phyloP scores from a whole-genome alignment of 2,329 filamentous ascomycete species.

The Pezicula rhizophila region DNA sequence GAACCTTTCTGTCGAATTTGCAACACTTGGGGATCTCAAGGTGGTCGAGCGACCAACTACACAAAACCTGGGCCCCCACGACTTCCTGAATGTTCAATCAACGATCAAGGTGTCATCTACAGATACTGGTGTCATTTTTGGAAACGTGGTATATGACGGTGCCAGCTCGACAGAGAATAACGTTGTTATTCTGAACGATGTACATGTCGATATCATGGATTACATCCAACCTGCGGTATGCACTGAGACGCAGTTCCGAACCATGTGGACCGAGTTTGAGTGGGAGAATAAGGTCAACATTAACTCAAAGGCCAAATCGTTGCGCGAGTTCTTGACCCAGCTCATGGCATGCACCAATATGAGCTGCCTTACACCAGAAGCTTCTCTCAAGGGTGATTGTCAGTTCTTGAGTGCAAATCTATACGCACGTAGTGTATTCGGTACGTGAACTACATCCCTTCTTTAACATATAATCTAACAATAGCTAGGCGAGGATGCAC shows the following conservation, averaged over 20 bases:
- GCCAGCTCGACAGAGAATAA: conserved; percentile 88
- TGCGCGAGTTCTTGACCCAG: conserved; percentile 87
- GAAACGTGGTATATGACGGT: conserved; percentile 96
- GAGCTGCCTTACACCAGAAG: conserved; percentile 94
- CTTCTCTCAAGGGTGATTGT: conserved; percentile 93
- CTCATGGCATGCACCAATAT: conserved; percentile 98
- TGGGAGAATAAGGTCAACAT: conserved; percentile 99
- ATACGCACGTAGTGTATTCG: conserved; percentile 94
- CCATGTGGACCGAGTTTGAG: conserved; percentile 99
- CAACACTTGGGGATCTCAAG: conserved; percentile 95
- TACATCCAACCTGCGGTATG: conserved; percentile 97
- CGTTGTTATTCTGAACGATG: conserved; percentile 95
- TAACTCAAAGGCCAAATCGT: conserved; percentile 88
- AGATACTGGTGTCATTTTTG: conserved; percentile 97
- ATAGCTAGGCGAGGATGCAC: conserved; percentile 81
- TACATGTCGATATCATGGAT: conserved; percentile 99
- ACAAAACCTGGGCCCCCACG: conserved; percentile 89
- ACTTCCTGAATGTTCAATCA: conserved; percentile 97
- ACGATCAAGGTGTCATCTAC: conserved; percentile 98
- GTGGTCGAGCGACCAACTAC: conserved; percentile 95
- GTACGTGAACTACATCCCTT: conserved; percentile 52
- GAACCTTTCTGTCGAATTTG: conserved; percentile 95
- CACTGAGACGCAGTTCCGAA: conserved; percentile 96
- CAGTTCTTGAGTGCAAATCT: conserved; percentile 96
- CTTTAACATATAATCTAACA: conserved; percentile 15